Evolutionary conservation across 225 moss, liverwort and hornwort genomes (phyloP).

Genomic region (Polytrichum formosum): DNA sequence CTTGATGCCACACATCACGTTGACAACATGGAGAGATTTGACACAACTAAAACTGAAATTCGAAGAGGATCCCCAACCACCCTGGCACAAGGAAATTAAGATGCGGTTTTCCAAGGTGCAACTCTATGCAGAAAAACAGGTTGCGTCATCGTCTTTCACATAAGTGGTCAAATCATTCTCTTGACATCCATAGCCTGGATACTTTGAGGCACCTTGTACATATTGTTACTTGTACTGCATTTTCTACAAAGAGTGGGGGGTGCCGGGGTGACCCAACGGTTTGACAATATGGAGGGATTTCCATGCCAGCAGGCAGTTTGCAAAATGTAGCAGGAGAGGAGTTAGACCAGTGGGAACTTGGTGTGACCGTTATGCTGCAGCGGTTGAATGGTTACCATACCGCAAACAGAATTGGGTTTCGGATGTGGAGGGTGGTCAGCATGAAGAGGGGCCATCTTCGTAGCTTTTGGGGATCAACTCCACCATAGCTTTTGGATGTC

Average conservation of each 20-base stretch:
- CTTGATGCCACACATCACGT: no score
- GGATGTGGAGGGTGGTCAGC: constrained; percentile 7
- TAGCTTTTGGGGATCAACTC: not conserved
- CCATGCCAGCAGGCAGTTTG: constrained; percentile 7
- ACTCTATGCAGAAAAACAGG: no score
- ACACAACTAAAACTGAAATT: no score
- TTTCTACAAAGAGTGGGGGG: not conserved
- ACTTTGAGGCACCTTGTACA: no score
- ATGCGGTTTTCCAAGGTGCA: no score
- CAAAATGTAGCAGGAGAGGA: not conserved
- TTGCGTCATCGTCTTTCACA: no score
- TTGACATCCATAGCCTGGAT: no score
- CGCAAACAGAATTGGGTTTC: constrained; percentile 20
- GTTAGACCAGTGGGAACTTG: constrained; percentile 20
- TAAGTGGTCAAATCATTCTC: no score
- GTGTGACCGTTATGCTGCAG: constrained; percentile 22
- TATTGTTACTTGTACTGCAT: not conserved
- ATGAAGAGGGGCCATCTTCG: constrained; percentile 15
- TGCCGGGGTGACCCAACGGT: not conserved
- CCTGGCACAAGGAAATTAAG: no score
- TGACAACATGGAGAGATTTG: no score
- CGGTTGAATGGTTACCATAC: constrained; percentile 29
- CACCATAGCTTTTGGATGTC: constrained; percentile 13
- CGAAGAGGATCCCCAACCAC: no score
- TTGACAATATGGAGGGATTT: not conserved